Percentiles rank a stretch among this genome's conserved stretches.
These are phyloP conservation scores for Microbotryum saponariae DNA, from an alignment of 1,284 basidiomycete species.

Conservation along the genomic window DNA sequence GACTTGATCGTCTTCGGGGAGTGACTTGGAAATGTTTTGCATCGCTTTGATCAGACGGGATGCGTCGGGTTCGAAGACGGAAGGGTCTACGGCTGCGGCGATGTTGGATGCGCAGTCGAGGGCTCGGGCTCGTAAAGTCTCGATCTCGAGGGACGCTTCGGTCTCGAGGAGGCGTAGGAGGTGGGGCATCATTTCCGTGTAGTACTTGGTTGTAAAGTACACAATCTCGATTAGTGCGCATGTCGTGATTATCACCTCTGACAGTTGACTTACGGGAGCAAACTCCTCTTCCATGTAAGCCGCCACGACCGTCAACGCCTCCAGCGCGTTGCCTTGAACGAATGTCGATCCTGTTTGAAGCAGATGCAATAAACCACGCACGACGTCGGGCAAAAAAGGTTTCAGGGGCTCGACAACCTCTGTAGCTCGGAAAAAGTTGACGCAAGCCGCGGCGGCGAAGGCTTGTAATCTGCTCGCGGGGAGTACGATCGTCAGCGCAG, in stretches of 20 bases:
- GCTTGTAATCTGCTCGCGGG: slow-evolving; percentile 1
- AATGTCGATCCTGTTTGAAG: slow-evolving; percentile 6
- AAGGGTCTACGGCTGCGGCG: slow-evolving; percentile 7
- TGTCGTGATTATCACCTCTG: background rate
- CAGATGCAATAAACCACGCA: slow-evolving; percentile 2
- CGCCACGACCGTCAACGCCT: slow-evolving; percentile 9
- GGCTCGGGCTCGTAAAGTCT: slow-evolving; percentile 7
- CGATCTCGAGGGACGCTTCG: background rate
- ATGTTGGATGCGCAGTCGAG: slow-evolving; percentile 12
- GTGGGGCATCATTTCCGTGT: slow-evolving; percentile 8
- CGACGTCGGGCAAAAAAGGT: slow-evolving; percentile 1
- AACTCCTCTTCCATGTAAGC: slow-evolving; percentile 4
- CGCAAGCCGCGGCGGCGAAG: slow-evolving; percentile 7
- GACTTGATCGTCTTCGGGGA: slow-evolving; percentile 3
- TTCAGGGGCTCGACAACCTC: slow-evolving; percentile 1
- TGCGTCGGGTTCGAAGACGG: slow-evolving; percentile 7
- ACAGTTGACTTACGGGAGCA: background rate
- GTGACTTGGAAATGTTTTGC: slow-evolving; percentile 1
- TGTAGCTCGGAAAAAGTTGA: slow-evolving; percentile 14
- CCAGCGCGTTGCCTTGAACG: slow-evolving; percentile 12
- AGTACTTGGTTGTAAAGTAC: background rate
- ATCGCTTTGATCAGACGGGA: slow-evolving; percentile 1
- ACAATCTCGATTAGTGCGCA: background rate
- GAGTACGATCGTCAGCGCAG: background rate
- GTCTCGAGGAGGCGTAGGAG: slow-evolving; percentile 11